Base-by-base conservation (phyloP, 306 rosid genomes). In the Castanea sativa region DNA sequence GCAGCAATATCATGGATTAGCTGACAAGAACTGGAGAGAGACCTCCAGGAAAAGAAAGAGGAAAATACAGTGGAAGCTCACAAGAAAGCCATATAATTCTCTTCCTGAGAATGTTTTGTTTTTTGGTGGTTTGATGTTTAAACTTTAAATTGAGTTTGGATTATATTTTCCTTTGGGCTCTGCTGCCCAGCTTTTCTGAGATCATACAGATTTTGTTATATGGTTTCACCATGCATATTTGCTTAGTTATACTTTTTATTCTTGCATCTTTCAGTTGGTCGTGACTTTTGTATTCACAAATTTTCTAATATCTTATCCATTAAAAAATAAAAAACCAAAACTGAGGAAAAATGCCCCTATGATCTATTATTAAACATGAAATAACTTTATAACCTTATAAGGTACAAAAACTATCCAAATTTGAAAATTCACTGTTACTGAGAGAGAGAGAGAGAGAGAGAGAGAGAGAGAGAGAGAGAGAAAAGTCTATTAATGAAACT, bases 361-460 rank as follows among this genome's bases (percentile, higher is more conserved):
- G 53, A 70, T 27, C 43, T 74, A 52, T 70, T 30, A 60, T 5
- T 38, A 43, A 73, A 76, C 29, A 76, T 5, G 73, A 73, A 75
- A 55, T 45, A 18, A 53, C 71, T 33, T 76, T 68, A 71, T 68
- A 68, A 20, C 53, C 53, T 49, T 49, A 12, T 49, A 52, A 70
- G 73, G 76, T 3, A 19, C 49, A 71, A 56, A 71, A 60, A 63
- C 53, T 75, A 49, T 70, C 60, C 71, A 74, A 71, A 25, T 60
- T 75, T 78, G 70, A 21, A 76, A 73, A 58, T 49, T 38, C n/a
- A 60, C 25, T 51, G 56, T 76, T 69, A 82, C 61, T 41, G 33
- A 58, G 68, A 10, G 72, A 10, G 79, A 72, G 15, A 75, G 69
- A 23, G 71, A 70, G 35, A 10, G 49, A 73, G 43, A 57, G 67